phyloP scores from a whole-genome alignment of 106 monocot species.

The Chionographis japonica region DNA sequence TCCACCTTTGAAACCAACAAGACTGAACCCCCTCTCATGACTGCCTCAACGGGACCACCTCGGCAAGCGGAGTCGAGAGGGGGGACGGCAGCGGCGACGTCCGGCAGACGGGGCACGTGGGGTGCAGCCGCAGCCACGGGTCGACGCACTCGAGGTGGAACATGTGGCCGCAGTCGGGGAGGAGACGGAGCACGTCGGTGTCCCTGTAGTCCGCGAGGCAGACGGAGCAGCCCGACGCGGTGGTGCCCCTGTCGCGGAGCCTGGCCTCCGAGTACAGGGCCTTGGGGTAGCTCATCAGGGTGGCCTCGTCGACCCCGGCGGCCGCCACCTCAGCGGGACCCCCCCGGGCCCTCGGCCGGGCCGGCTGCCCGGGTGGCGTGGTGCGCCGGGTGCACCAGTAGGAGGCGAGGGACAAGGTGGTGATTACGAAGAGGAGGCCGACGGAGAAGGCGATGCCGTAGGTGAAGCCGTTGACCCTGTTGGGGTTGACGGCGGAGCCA shows the following conservation, averaged over 20 bases:
- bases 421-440: constrained; percentile 26
- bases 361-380: background rate
- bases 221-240: constrained; percentile 32
- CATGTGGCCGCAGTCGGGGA: constrained; percentile 42
- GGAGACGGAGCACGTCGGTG: constrained; percentile 28
- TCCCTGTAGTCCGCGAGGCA: constrained; percentile 46
- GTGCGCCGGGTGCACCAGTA: constrained; percentile 36
- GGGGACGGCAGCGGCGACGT: constrained; percentile 30
- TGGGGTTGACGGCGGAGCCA: background rate
- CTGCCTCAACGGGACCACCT: constrained; percentile 17
- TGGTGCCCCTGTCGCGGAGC: background rate
- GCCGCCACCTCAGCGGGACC: background rate
- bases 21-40: too few relatives aligned
- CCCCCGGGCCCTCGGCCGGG: background rate
- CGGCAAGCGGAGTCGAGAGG: constrained; percentile 27
- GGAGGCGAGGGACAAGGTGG: constrained; percentile 37
- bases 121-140: constrained; percentile 35
- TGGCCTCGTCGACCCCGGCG: constrained; percentile 35
- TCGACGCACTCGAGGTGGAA: constrained; percentile 51
- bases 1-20: too few relatives aligned
- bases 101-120: constrained; percentile 54
- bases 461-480: constrained; percentile 23
- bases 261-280: constrained; percentile 23
- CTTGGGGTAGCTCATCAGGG: constrained; percentile 31
- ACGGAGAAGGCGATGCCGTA: constrained; percentile 45